Evolutionary conservation across 2,329 filamentous ascomycete species (phyloP).

Genomic region (Cladobotryum mycophilum): DNA sequence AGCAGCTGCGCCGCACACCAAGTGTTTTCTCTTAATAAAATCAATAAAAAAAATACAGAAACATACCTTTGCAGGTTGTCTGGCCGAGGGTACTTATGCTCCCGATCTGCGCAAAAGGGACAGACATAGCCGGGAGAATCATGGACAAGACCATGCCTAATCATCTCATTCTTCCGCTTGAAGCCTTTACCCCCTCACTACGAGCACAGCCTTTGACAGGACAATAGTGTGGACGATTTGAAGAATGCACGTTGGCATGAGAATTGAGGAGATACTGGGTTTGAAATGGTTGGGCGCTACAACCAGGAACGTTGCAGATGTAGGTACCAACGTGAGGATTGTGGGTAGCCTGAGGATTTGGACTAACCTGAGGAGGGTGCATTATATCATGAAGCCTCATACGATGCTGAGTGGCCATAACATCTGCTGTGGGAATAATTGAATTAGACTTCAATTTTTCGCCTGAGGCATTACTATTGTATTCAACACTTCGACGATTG

Average conservation of each 20-base stretch:
- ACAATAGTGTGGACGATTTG: conserved; percentile 59
- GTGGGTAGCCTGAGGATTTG: too few relatives aligned
- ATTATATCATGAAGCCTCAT: conserved; percentile 56
- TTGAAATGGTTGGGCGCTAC: conserved; percentile 67
- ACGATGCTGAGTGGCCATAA: conserved; percentile 39
- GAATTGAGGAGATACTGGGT: conserved; percentile 74
- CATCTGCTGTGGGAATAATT: conserved; percentile 36
- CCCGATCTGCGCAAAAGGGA: conserved; percentile 88
- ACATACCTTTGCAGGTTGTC: conserved; percentile 89
- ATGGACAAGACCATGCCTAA: conserved; percentile 77
- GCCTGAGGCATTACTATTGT: conserved; percentile 36
- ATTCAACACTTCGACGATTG: conserved; percentile 35
- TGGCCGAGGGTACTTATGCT: conserved; percentile 90
- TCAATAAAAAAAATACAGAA: background rate
- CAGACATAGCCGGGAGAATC: conserved; percentile 93
- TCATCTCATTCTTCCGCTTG: conserved; percentile 70
- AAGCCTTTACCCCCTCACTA: conserved; percentile 60
- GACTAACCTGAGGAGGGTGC: too few relatives aligned
- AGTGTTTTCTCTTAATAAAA: too few relatives aligned
- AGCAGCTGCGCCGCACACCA: too few relatives aligned
- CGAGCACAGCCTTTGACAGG: conserved; percentile 56
- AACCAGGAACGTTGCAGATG: conserved; percentile 55
- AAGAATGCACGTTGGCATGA: conserved; percentile 67
- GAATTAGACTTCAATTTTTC: conserved; percentile 43
- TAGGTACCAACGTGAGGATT: conserved; percentile 47